phyloP scores from a whole-genome alignment of 495 filamentous ascomycete species.

The Bathelium albidoporum region DNA sequence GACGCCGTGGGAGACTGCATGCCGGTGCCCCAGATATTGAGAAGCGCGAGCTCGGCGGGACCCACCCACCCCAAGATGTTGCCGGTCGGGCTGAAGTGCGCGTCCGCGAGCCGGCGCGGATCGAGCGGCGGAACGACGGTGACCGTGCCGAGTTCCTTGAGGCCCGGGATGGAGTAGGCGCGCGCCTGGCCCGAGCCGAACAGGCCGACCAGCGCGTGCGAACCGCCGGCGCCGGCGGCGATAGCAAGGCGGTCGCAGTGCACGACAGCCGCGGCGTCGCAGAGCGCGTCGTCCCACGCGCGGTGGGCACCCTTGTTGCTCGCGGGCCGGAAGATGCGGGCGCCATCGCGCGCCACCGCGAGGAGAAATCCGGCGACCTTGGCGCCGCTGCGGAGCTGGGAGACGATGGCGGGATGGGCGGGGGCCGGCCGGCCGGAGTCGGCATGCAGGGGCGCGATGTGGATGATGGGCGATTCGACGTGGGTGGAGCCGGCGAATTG shows the following conservation, averaged over 20 bases:
- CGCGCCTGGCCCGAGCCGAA: slow-evolving; percentile 70
- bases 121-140: slow-evolving; percentile 57
- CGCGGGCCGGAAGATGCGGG: slow-evolving; percentile 76
- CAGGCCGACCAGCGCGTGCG: slow-evolving; percentile 68
- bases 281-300: slow-evolving; percentile 70
- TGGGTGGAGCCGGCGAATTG: slow-evolving; percentile 54
- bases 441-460: slow-evolving; percentile 64
- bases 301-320: slow-evolving; percentile 79
- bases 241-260: slow-evolving; percentile 60
- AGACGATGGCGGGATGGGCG: slow-evolving; percentile 64
- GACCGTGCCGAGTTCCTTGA: slow-evolving; percentile 72
- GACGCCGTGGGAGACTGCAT: slow-evolving; percentile 29
- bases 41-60: slow-evolving; percentile 68
- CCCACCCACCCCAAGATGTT: slow-evolving; percentile 83
- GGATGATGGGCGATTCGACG: slow-evolving; percentile 62
- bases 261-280: slow-evolving; percentile 64
- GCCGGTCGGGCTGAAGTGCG: slow-evolving; percentile 62
- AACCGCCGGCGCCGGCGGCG: slow-evolving; percentile 19
- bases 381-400: slow-evolving; percentile 56
- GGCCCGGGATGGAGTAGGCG: slow-evolving; percentile 71
- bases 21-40: slow-evolving; percentile 66
- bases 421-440: slow-evolving; percentile 64
- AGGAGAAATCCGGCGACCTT: slow-evolving; percentile 63
- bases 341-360: slow-evolving; percentile 60
- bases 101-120: slow-evolving; percentile 53